These are phyloP conservation scores for Fusarium xylarioides DNA, from an alignment of 2,329 filamentous ascomycete species.

Conservation along the genomic window DNA sequence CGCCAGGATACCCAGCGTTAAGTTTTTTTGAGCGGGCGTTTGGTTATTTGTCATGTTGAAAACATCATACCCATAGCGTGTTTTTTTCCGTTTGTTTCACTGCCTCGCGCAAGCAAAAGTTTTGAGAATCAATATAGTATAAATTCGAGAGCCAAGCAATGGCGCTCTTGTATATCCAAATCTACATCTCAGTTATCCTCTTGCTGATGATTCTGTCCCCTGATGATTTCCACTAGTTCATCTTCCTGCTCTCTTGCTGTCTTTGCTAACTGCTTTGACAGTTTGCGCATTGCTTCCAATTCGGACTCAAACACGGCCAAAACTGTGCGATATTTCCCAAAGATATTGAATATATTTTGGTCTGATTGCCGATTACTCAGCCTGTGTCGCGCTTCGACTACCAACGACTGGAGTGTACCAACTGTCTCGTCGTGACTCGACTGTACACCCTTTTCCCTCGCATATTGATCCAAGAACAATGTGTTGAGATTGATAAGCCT, in stretches of 20 bases:
- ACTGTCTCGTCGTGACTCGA: too few relatives aligned
- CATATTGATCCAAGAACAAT: too few relatives aligned
- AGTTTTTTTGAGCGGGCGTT: background rate
- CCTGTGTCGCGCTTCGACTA: too few relatives aligned
- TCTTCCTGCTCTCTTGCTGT: background rate
- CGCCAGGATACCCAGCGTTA: background rate
- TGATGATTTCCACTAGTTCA: too few relatives aligned
- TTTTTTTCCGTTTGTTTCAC: background rate
- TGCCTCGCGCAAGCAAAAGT: background rate
- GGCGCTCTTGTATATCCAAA: background rate
- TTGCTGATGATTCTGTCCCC: too few relatives aligned
- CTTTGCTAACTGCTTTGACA: fast-evolving
- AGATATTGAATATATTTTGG: background rate
- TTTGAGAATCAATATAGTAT: background rate
- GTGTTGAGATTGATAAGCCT: background rate
- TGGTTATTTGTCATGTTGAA: background rate
- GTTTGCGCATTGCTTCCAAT: fast-evolving
- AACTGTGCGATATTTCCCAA: background rate
- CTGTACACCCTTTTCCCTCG: too few relatives aligned
- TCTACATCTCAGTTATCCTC: background rate
- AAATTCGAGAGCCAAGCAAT: background rate
- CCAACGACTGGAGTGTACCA: too few relatives aligned
- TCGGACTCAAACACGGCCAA: fast-evolving
- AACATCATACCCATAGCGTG: background rate
- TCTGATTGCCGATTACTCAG: background rate